Conservation (phyloP, 257 asterid genomes). For the Echites panduratus region DNA sequence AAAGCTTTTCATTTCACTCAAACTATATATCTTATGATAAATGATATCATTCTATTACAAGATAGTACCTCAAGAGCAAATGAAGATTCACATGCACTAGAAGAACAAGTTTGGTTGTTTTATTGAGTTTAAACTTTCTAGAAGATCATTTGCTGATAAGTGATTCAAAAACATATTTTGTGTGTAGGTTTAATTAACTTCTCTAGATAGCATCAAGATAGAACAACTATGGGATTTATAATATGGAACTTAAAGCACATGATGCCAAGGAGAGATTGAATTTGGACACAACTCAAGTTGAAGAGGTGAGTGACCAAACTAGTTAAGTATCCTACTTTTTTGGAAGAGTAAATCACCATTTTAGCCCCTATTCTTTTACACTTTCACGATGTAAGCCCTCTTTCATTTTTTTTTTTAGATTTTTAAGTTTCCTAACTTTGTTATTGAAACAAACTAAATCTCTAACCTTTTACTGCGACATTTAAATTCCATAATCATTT, state of each 20-base stretch:
- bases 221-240: slow-evolving; percentile 60
- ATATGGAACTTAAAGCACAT: slow-evolving; percentile 42
- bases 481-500: too few species aligned
- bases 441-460: too few species aligned
- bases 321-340: not conserved
- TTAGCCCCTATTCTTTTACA: too few species aligned
- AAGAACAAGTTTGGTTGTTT: slow-evolving; percentile 49
- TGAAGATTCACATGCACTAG: slow-evolving; percentile 38
- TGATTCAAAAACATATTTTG: slow-evolving; percentile 4
- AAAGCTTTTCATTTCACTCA: too few species aligned
- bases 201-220: slow-evolving; percentile 67
- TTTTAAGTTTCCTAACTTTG: too few species aligned
- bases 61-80: too few species aligned
- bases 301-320: slow-evolving; percentile 34
- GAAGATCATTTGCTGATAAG: not conserved
- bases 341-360: too few species aligned
- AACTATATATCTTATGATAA: too few species aligned
- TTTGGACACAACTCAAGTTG: slow-evolving; percentile 38
- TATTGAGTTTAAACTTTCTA: slow-evolving; percentile 2
- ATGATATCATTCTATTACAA: too few species aligned
- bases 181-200: slow-evolving; percentile 58
- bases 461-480: too few species aligned
- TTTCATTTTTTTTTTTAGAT: too few species aligned
- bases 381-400: too few species aligned
- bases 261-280: slow-evolving; percentile 56